phyloP scores from a whole-genome alignment of 306 rosid genomes.

The Luffa aegyptiaca region DNA sequence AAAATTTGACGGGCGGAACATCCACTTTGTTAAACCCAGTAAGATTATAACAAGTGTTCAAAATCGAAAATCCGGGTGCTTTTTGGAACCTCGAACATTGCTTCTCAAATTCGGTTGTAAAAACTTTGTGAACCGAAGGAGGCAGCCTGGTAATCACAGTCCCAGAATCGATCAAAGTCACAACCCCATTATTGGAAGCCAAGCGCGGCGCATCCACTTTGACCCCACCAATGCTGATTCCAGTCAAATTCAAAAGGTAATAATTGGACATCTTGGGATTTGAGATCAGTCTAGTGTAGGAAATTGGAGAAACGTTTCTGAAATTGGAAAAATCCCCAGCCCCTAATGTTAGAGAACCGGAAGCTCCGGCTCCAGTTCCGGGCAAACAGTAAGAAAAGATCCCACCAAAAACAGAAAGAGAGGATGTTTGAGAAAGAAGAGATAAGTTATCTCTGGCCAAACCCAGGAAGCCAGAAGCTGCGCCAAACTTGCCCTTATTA shows the following conservation, averaged over 20 bases:
- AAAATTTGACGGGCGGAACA: conserved; percentile 41
- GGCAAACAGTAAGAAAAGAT: conserved; percentile 88
- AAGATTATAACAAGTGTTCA: conserved; percentile 76
- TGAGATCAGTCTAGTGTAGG: conserved; percentile 56
- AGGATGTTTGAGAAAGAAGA: conserved; percentile 47
- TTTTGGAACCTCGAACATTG: conserved; percentile 52
- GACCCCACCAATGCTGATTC: conserved; percentile 53
- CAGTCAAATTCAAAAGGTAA: conserved; percentile 62
- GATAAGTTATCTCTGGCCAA: conserved; percentile 67
- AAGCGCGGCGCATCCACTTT: conserved; percentile 24
- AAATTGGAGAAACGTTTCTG: conserved; percentile 51
- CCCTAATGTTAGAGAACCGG: conserved; percentile 75
- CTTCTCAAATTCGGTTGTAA: conserved; percentile 53
- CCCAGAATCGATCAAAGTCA: conserved; percentile 59
- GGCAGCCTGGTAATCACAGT: conserved; percentile 68
- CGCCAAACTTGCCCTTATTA: conserved; percentile 76
- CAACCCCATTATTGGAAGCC: conserved; percentile 20
- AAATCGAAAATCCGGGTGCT: conserved; percentile 53
- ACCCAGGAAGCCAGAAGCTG: conserved; percentile 72
- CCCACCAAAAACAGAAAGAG: conserved; percentile 38
- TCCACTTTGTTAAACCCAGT: conserved; percentile 41
- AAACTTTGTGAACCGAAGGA: conserved; percentile 53
- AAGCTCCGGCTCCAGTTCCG: conserved; percentile 32
- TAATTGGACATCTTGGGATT: conserved; percentile 46
- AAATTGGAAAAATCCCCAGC: conserved; percentile 36